phyloP scores from a whole-genome alignment of 2,329 filamentous ascomycete genomes.

The Colletotrichum musae region DNA sequence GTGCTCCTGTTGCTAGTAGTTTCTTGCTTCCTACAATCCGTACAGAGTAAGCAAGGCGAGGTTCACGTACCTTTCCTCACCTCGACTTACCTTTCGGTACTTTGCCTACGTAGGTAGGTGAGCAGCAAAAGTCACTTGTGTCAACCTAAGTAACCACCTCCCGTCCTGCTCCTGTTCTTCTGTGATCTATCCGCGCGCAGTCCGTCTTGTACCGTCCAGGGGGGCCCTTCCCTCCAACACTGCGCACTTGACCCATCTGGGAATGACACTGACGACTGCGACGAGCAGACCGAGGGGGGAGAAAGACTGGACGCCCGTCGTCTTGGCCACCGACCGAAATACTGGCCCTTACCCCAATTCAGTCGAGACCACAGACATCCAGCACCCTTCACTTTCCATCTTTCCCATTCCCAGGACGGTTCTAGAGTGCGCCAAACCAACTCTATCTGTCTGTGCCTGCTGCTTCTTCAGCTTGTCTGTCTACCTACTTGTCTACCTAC shows the following conservation, averaged over 20 bases:
- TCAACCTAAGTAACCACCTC: not conserved
- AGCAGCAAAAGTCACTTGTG: not conserved
- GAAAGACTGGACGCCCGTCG: constrained; percentile 15
- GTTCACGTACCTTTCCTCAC: too few relatives aligned
- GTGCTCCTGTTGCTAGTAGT: too few relatives aligned
- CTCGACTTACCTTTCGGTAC: too few relatives aligned
- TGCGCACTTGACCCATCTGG: constrained; percentile 29
- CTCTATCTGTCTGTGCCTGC: too few relatives aligned
- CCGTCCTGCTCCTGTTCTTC: not conserved
- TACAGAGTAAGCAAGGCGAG: not conserved
- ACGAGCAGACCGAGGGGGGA: constrained; percentile 1
- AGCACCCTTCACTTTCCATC: constrained; percentile 15
- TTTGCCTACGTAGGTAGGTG: too few relatives aligned
- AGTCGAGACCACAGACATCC: constrained; percentile 26
- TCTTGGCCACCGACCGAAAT: constrained; percentile 33
- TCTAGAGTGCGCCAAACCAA: too few relatives aligned
- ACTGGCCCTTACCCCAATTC: constrained; percentile 31
- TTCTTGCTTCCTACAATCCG: not conserved
- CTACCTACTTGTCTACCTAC: not conserved
- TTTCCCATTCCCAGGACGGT: not conserved
- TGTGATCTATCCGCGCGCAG: not conserved
- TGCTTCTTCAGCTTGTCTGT: not conserved
- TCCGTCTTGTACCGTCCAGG: constrained; percentile 22
- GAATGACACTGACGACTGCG: constrained; percentile 27
- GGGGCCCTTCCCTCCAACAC: constrained; percentile 10